A percentile compares a stretch with the other conserved stretches of the same genome.
Evolutionary conservation across 441 rosid genomes (phyloP).

Genomic region (Adansonia grandidieri): DNA sequence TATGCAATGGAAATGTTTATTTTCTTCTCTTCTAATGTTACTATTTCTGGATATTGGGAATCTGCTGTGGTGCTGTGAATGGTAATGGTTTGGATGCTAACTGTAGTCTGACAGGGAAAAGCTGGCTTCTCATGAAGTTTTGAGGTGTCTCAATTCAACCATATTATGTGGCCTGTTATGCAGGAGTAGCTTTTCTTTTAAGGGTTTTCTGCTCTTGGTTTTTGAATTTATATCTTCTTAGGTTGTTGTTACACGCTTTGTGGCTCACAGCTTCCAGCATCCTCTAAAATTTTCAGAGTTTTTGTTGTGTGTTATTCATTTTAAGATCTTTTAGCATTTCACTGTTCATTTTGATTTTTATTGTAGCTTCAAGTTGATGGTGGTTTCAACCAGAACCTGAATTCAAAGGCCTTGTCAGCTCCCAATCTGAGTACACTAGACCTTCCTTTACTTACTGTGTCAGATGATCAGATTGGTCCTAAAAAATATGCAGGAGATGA

Average conservation of each 20-base stretch:
- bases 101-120: constrained; percentile 34
- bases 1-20: not conserved
- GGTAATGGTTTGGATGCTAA: constrained; percentile 27
- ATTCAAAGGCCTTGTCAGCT: constrained; percentile 62
- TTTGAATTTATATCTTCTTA: not conserved
- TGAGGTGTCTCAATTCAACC: constrained; percentile 28
- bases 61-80: constrained; percentile 18
- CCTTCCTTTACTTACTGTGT: constrained; percentile 70
- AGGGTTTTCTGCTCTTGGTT: not conserved
- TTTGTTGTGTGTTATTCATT: not conserved
- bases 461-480: constrained; percentile 59
- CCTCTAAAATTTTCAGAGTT: not conserved
- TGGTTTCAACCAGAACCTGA: constrained; percentile 63
- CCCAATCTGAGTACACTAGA: constrained; percentile 78
- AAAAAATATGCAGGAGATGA: constrained; percentile 74
- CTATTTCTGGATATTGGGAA: constrained; percentile 6
- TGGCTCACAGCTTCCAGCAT: constrained; percentile 1
- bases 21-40: not conserved
- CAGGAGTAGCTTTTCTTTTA: constrained; percentile 12
- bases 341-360: constrained; percentile 27
- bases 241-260: not conserved
- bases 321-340: constrained; percentile 14
- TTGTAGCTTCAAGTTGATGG: constrained; percentile 89
- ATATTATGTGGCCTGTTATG: constrained; percentile 21
- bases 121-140: constrained; percentile 30